Conservation (phyloP, 2,329 filamentous ascomycete genomes). For the Scedosporium dehoogii region DNA sequence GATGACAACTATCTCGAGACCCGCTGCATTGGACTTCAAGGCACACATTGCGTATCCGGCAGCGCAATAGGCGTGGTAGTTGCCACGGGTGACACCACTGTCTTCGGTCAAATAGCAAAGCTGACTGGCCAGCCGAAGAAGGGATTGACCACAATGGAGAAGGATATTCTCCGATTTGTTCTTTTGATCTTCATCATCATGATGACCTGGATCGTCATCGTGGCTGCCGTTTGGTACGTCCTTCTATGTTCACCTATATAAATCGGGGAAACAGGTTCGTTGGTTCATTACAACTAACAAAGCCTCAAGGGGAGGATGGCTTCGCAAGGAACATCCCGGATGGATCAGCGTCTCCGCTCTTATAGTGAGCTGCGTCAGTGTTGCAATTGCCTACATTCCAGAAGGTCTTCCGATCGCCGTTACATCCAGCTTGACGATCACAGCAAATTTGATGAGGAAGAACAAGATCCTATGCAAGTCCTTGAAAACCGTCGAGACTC, state of each 20-base stretch:
- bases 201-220: constrained; percentile 34
- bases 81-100: constrained; percentile 60
- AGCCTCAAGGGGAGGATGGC: constrained; percentile 47
- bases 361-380: constrained; percentile 63
- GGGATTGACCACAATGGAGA: constrained; percentile 59
- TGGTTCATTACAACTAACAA: no score
- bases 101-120: constrained; percentile 67
- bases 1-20: constrained; percentile 56
- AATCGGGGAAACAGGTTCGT: no score
- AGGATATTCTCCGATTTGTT: constrained; percentile 65
- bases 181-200: constrained; percentile 59
- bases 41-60: constrained; percentile 68
- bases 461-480: constrained; percentile 74
- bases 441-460: constrained; percentile 65
- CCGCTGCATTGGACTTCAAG: constrained; percentile 64
- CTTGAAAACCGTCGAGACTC: constrained; percentile 67
- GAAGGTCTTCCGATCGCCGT: constrained; percentile 64
- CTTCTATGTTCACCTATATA: no score
- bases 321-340: constrained; percentile 53
- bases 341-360: constrained; percentile 65
- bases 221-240: no score
- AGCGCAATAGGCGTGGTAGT: constrained; percentile 58
- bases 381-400: constrained; percentile 67
- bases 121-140: constrained; percentile 60
- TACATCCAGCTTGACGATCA: constrained; percentile 63